Conservation (phyloP, 164 flowering plant species). For the Platanus orientalis region DNA sequence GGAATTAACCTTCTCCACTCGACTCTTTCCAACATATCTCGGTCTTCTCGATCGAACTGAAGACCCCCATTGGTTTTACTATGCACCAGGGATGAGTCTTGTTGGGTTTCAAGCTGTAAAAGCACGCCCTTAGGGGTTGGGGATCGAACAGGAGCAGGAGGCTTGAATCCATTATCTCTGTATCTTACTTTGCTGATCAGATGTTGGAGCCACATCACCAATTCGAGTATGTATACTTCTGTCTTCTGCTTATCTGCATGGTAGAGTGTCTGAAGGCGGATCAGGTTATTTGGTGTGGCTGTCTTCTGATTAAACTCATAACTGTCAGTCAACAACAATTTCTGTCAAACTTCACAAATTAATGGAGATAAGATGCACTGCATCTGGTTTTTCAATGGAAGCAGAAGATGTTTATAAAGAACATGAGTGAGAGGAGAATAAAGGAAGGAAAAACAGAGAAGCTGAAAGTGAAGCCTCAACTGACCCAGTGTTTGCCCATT, state of each 20-base stretch:
- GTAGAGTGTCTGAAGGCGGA: slow-evolving; percentile 67
- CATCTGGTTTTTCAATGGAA: not conserved
- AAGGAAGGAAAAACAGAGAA: too few species aligned
- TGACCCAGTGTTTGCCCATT: slow-evolving; percentile 76
- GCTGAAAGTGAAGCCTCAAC: slow-evolving; percentile 11
- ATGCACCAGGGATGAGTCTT: slow-evolving; percentile 13
- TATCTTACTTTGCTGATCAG: slow-evolving; percentile 38
- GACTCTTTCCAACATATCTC: slow-evolving; percentile 37
- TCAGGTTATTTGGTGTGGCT: slow-evolving; percentile 19
- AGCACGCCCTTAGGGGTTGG: slow-evolving; percentile 25
- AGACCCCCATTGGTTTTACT: not conserved
- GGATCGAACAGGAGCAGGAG: slow-evolving; percentile 30
- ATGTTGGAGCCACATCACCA: slow-evolving; percentile 58
- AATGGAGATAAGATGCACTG: not conserved
- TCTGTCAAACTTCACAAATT: not conserved
- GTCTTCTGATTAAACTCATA: slow-evolving; percentile 43
- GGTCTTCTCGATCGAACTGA: slow-evolving; percentile 48
- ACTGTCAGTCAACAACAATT: slow-evolving; percentile 29
- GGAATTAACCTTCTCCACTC: slow-evolving; percentile 31
- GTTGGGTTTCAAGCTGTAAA: slow-evolving; percentile 19
- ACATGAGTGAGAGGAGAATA: too few species aligned
- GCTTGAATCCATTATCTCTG: slow-evolving; percentile 38
- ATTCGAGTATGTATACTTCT: slow-evolving; percentile 51
- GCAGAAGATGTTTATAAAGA: too few species aligned
- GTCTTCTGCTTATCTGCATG: slow-evolving; percentile 63